Conservation (phyloP, 176 grass and related monocot genomes). For the Zea mays region Zm-B73-REFERENCE-NAM-5.0 NC_050102.1:31547001-31547500, state of each 20-base stretch:
- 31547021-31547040: background rate
- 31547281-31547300: background rate
- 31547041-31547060: background rate
- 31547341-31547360: background rate
- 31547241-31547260: background rate
- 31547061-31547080: conserved; percentile 11
- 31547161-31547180: background rate
- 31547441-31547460: background rate
- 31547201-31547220: background rate
- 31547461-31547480: conserved; percentile 2
- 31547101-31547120: conserved; percentile 12
- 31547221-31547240: background rate
- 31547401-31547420: background rate
- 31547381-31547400: background rate
- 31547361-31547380: background rate
- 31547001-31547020: conserved; percentile 56
- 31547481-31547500: conserved; percentile 1
- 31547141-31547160: background rate
- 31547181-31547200: background rate
- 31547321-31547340: background rate
- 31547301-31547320: background rate
- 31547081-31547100: background rate
- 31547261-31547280: background rate
- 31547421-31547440: background rate
- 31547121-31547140: conserved; percentile 8